Evolutionary conservation across 2,329 filamentous ascomycete species (phyloP).

Genomic region (Epichloe elymi): DNA sequence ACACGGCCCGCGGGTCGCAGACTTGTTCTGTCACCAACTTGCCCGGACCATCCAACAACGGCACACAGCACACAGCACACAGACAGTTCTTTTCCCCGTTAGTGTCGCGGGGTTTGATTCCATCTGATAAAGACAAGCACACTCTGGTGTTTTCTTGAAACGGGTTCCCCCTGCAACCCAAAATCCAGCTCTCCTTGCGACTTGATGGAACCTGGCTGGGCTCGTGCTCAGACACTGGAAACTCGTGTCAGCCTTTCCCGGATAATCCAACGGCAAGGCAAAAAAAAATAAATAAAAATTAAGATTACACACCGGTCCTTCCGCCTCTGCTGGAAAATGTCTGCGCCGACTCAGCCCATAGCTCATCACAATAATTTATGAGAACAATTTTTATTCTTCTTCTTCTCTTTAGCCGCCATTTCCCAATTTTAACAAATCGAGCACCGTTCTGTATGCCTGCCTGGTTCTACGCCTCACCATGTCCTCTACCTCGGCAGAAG

Average conservation of each 20-base stretch:
- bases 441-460: slow-evolving; percentile 1
- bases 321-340: slow-evolving; percentile 1
- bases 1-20: not conserved
- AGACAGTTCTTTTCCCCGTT: not conserved
- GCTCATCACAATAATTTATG: not conserved
- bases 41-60: not conserved
- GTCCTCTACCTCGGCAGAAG: slow-evolving; percentile 5
- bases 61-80: not conserved
- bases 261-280: not conserved
- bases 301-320: not conserved
- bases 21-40: not conserved
- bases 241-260: not conserved
- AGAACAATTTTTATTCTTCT: not conserved
- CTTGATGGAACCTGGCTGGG: not conserved
- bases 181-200: not conserved
- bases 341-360: not conserved
- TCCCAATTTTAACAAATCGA: not conserved
- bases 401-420: not conserved
- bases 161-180: not conserved
- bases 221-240: not conserved
- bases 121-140: not conserved
- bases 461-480: slow-evolving; percentile 1
- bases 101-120: not conserved
- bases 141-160: not conserved
- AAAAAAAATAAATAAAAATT: no score